A percentile compares a stretch with the other conserved stretches of the same genome.
phyloP scores from a whole-genome alignment of 1,284 basidiomycete genomes.

The Puccinia horiana region DNA sequence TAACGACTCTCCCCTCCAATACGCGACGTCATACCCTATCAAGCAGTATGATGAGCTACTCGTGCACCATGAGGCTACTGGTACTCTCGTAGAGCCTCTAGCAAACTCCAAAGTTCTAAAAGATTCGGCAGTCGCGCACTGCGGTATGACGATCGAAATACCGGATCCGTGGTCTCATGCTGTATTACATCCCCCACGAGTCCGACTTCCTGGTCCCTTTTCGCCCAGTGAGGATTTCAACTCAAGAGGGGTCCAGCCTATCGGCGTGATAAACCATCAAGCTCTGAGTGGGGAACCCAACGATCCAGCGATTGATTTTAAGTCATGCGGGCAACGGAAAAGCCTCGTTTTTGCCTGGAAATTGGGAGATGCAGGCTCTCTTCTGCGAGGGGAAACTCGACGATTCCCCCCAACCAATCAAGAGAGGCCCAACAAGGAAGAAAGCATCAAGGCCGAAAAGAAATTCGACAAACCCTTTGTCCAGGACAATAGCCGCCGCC shows the following conservation, averaged over 20 bases:
- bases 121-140: neutral
- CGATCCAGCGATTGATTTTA: neutral
- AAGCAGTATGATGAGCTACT: neutral
- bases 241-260: constrained; percentile 21
- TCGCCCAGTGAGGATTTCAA: constrained; percentile 8
- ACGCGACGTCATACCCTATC: neutral
- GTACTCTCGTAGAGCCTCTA: neutral
- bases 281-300: neutral
- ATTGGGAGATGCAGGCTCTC: constrained; percentile 15
- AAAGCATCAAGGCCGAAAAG: neutral
- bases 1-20: neutral
- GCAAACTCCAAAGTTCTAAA: neutral
- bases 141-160: neutral
- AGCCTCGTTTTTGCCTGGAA: constrained; percentile 30
- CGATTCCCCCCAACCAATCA: neutral
- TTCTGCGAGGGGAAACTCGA: neutral
- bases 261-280: neutral
- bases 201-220: neutral
- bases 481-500: neutral
- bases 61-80: neutral
- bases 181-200: neutral
- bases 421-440: neutral
- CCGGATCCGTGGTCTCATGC: neutral
- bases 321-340: neutral
- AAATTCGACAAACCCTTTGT: no score